Percentiles rank a stretch among this genome's conserved stretches.
Conservation (phyloP, 2,329 filamentous ascomycete species). For the Cadophora luteo-olivacea region DNA sequence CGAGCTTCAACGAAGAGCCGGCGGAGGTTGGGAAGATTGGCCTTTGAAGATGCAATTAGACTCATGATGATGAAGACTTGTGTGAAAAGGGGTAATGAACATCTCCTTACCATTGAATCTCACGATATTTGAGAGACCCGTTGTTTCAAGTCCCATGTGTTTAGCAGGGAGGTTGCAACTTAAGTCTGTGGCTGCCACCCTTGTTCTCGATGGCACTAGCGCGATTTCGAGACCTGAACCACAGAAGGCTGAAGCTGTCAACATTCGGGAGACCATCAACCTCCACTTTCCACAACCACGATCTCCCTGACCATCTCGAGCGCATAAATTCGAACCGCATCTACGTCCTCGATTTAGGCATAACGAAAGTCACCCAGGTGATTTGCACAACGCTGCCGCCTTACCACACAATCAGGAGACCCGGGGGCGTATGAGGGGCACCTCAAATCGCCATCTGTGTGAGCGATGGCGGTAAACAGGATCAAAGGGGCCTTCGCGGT, state of each 20-base stretch:
- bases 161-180: slow-evolving; percentile 30
- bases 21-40: slow-evolving; percentile 90
- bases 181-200: slow-evolving; percentile 27
- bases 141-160: slow-evolving; percentile 35
- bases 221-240: slow-evolving; percentile 24
- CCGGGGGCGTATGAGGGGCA: slow-evolving; percentile 46
- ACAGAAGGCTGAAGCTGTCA: slow-evolving; percentile 35
- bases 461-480: slow-evolving; percentile 89
- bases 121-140: slow-evolving; percentile 14
- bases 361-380: not conserved
- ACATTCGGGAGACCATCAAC: slow-evolving; percentile 14
- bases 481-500: slow-evolving; percentile 92
- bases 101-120: slow-evolving; percentile 35
- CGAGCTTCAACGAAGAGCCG: slow-evolving; percentile 94
- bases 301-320: slow-evolving; percentile 20
- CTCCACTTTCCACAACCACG: slow-evolving; percentile 24
- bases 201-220: slow-evolving; percentile 31
- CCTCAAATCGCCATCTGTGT: slow-evolving; percentile 48
- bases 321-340: slow-evolving; percentile 7
- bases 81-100: slow-evolving; percentile 16
- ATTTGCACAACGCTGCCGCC: slow-evolving; percentile 37
- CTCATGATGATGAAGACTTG: slow-evolving; percentile 29
- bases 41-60: slow-evolving; percentile 48
- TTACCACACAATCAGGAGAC: slow-evolving; percentile 33
- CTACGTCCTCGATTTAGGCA: not conserved